phyloP scores from a whole-genome alignment of 2,329 filamentous ascomycete species.

The Lasiodiplodia theobromae region DNA sequence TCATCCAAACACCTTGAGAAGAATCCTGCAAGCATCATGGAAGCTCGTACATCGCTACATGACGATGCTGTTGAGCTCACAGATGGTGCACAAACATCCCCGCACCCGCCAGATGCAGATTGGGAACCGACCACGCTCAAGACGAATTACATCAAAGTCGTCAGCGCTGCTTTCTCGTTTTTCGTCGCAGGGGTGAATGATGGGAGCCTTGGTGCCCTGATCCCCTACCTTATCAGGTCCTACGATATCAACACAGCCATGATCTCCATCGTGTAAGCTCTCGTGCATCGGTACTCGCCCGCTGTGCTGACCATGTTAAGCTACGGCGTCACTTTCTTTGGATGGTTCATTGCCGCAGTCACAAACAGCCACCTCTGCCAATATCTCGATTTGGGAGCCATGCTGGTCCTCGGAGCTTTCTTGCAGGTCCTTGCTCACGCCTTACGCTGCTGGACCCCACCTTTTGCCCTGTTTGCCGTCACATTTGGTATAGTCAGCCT shows the following conservation, averaged over 20 bases:
- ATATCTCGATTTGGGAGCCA: conserved; percentile 62
- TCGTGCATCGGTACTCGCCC: neutral
- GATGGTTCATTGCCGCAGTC: conserved; percentile 66
- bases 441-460: conserved; percentile 63
- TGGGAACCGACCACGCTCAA: neutral
- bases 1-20: neutral
- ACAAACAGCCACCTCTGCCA: conserved; percentile 63
- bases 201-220: conserved; percentile 67
- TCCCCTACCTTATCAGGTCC: conserved; percentile 67
- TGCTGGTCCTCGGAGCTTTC: conserved; percentile 63
- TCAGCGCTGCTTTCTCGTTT: conserved; percentile 67
- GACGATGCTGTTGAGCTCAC: neutral
- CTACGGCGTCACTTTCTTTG: conserved; percentile 65
- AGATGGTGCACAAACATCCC: neutral
- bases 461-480: conserved; percentile 63
- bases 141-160: conserved; percentile 53
- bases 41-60: neutral
- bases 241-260: conserved; percentile 61
- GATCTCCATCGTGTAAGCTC: conserved; percentile 54
- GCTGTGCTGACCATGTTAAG: conserved; percentile 34
- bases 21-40: neutral
- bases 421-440: conserved; percentile 63
- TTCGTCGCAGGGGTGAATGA: conserved; percentile 72
- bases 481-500: conserved; percentile 66
- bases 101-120: neutral